Base-by-base conservation (phyloP, 2,329 filamentous ascomycete genomes). In the Sclerotinia spermophila region DNA sequence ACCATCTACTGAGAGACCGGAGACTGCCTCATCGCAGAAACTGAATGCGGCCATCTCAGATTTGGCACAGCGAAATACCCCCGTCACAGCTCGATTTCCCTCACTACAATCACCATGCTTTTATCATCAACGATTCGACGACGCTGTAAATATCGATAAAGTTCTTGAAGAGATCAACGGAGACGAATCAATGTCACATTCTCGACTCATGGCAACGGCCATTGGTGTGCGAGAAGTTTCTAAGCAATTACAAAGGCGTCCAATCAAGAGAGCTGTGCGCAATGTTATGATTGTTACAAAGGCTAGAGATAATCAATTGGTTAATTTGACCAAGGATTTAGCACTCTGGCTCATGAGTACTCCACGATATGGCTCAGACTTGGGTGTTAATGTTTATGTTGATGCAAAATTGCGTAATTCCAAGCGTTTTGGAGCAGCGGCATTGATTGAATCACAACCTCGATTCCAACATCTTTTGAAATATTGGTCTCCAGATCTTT, bases 271-370 rank as follows among this genome's bases (percentile, higher is more conserved):
- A 75, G 94, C 94, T 17, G 94, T 99, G 61, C 89, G 89, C 78
- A 97, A 93, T 80, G 88, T 99, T 78, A 98, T 99, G 96, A 97
- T 99, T 78, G 93, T 99, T 74, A 99, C 96, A 73, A 99, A 98
- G 82, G 96, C 96, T 33, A 89, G 96, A 73, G 96, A 99, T 82
- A 98, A 99, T 79, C 89, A 93, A 76, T 86, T 99, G 24, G 95
- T 99, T 45, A 88, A 92, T 75, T 85, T 97, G 75, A 99, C 96
- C 2, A 88, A 92, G 71, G 94, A 99, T 80, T 84, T 99, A 71
- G 86, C 95, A 17, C 88, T 90, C 75, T 99, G 95, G 93, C 85
- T 99, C 45, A 86, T 99, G 72, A 87, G 87, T 72, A 97, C 94
- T 3, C 94, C 96, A 19, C 89, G 96, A 62, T 97, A 99, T 79